These are phyloP conservation scores for Pyracantha coccinea DNA, from an alignment of 331 rosid species.

Conservation along the genomic window DNA sequence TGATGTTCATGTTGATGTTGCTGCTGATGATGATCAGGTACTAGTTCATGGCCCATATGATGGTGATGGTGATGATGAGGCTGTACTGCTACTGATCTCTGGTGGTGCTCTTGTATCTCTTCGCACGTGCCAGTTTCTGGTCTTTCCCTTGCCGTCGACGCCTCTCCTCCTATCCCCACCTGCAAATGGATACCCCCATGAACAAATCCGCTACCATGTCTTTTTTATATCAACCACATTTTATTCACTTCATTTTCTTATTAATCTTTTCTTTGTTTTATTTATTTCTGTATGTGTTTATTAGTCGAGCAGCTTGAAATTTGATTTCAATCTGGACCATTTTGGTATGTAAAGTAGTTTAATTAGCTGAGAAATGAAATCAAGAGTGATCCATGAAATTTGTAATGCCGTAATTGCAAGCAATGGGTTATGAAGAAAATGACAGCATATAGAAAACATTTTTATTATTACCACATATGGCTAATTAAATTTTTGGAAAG, in stretches of 20 bases:
- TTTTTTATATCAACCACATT: slow-evolving; percentile 14
- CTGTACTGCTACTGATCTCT: slow-evolving; percentile 2
- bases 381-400: slow-evolving; percentile 22
- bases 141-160: slow-evolving; percentile 55
- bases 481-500: neutral
- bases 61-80: slow-evolving; percentile 27
- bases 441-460: neutral
- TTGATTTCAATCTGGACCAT: neutral
- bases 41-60: slow-evolving; percentile 26
- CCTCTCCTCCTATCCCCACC: slow-evolving; percentile 87
- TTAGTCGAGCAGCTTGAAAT: neutral
- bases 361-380: slow-evolving; percentile 36
- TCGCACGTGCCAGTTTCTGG: slow-evolving; percentile 44
- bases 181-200: slow-evolving; percentile 24
- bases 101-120: slow-evolving; percentile 34
- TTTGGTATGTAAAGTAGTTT: slow-evolving; percentile 27
- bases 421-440: slow-evolving; percentile 21
- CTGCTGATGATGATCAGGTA: slow-evolving; percentile 28
- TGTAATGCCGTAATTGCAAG: slow-evolving; percentile 52
- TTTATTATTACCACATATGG: neutral
- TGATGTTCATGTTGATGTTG: slow-evolving; percentile 6
- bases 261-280: neutral
- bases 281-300: neutral
- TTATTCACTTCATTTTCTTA: neutral
- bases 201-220: slow-evolving; percentile 20